Evolutionary conservation across 2,329 filamentous ascomycete species (phyloP).

Genomic region (Scolecobasidium constrictum): DNA sequence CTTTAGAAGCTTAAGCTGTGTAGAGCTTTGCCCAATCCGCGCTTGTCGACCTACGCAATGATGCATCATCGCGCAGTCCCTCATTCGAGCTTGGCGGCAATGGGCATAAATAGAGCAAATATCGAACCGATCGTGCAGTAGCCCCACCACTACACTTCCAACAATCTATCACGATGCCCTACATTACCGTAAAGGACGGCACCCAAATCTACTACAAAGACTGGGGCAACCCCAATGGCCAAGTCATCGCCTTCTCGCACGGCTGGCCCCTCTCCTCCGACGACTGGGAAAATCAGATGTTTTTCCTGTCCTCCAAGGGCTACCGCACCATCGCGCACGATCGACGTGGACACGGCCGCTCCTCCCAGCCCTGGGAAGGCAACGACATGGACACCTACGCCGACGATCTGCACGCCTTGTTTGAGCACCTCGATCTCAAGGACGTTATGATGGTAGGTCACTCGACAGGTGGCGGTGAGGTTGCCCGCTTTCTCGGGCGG

Average conservation of each 20-base stretch:
- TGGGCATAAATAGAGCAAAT: too few relatives aligned
- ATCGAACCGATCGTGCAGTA: too few relatives aligned
- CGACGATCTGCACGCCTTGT: conserved; percentile 26
- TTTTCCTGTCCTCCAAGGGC: conserved; percentile 25
- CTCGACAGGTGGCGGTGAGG: conserved; percentile 32
- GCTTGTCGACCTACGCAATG: too few relatives aligned
- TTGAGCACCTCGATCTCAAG: conserved; percentile 22
- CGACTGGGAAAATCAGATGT: conserved; percentile 30
- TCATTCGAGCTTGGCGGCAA: too few relatives aligned
- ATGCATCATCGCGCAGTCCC: too few relatives aligned
- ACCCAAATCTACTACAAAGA: conserved; percentile 32
- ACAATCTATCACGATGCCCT: conserved; percentile 18
- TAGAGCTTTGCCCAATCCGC: too few relatives aligned
- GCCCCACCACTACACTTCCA: too few relatives aligned
- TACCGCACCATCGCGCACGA: conserved; percentile 29
- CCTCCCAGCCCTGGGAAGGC: conserved; percentile 28
- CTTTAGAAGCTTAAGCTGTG: too few relatives aligned
- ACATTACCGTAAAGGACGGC: conserved; percentile 27
- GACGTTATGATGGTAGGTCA: conserved; percentile 23
- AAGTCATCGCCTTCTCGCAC: conserved; percentile 26
- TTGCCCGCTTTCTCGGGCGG: conserved; percentile 24
- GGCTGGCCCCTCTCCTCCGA: conserved; percentile 31
- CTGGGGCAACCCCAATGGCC: conserved; percentile 27
- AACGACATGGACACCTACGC: conserved; percentile 31
- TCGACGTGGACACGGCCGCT: conserved; percentile 29